Percentiles rank a stretch among this genome's conserved stretches.
These are phyloP conservation scores for Otatea glauca DNA, from an alignment of 176 grass and related monocot genomes.

Conservation along the genomic window DNA sequence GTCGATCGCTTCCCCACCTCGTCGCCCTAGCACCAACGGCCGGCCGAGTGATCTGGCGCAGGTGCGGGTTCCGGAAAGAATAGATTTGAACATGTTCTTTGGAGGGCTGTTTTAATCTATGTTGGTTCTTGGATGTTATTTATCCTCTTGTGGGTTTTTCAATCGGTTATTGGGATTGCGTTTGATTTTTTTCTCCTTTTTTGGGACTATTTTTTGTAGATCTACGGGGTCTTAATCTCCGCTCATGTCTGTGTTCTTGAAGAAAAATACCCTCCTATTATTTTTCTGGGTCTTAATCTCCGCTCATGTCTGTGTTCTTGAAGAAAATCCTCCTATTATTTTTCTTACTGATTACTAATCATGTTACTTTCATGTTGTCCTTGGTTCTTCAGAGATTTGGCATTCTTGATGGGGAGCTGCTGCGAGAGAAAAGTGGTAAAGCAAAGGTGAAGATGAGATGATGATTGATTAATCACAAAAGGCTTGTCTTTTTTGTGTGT, in stretches of 20 bases:
- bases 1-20: no score
- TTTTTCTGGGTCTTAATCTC: no score
- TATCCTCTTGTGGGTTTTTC: neutral
- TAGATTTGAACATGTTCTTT: slow-evolving; percentile 12
- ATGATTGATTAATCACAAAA: slow-evolving; percentile 50
- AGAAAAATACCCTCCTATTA: no score
- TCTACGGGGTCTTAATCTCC: slow-evolving; percentile 23
- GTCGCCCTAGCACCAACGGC: no score
- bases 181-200: neutral
- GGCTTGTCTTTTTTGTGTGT: slow-evolving; percentile 21
- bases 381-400: slow-evolving; percentile 31
- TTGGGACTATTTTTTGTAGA: neutral
- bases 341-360: neutral
- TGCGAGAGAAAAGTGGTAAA: slow-evolving; percentile 39
- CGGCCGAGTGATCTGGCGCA: no score
- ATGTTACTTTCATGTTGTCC: neutral
- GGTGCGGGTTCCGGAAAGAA: neutral
- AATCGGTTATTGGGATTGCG: neutral
- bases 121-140: slow-evolving; percentile 3
- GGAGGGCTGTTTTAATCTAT: neutral
- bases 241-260: neutral
- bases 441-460: slow-evolving; percentile 50
- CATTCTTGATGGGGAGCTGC: slow-evolving; percentile 31
- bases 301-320: no score
- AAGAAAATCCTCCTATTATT: no score